Conservation (phyloP, 179 eudicot genomes). For the Beta corolliflora region DNA sequence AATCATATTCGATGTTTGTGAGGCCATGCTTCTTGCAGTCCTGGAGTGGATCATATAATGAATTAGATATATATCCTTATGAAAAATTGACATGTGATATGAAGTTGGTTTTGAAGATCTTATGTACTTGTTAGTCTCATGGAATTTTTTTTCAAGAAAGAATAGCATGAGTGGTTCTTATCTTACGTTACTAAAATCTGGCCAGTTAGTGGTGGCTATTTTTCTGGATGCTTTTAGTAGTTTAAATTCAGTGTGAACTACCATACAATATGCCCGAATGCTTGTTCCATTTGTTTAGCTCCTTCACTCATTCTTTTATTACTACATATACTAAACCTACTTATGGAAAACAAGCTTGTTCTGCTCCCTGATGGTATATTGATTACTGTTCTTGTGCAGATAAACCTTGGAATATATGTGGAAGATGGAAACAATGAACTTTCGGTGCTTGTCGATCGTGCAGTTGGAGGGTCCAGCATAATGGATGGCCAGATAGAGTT, state of each 20-base stretch:
- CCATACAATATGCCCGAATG: not conserved
- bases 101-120: not conserved
- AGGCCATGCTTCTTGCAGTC: not conserved
- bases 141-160: not conserved
- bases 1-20: not conserved
- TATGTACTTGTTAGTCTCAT: not conserved
- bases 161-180: too few relatives aligned
- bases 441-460: conserved; percentile 88
- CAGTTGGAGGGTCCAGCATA: conserved; percentile 91
- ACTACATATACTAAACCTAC: not conserved
- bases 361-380: not conserved
- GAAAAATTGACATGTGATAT: not conserved
- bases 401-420: conserved; percentile 80
- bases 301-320: not conserved
- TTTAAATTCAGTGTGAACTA: not conserved
- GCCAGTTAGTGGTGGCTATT: not conserved
- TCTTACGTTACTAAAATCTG: not conserved
- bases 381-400: conserved; percentile 38
- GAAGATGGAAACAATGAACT: conserved; percentile 72
- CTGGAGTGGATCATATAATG: not conserved
- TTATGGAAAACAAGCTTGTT: not conserved
- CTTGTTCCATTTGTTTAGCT: not conserved
- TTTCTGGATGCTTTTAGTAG: not conserved
- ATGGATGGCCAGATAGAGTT: conserved; percentile 90
- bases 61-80: too few relatives aligned